A percentile compares a stretch with the other conserved stretches of the same genome.
These are phyloP conservation scores for Cryptosporidium parvum DNA, from an alignment of 169 alveolate species.

Conservation along the genomic window DNA sequence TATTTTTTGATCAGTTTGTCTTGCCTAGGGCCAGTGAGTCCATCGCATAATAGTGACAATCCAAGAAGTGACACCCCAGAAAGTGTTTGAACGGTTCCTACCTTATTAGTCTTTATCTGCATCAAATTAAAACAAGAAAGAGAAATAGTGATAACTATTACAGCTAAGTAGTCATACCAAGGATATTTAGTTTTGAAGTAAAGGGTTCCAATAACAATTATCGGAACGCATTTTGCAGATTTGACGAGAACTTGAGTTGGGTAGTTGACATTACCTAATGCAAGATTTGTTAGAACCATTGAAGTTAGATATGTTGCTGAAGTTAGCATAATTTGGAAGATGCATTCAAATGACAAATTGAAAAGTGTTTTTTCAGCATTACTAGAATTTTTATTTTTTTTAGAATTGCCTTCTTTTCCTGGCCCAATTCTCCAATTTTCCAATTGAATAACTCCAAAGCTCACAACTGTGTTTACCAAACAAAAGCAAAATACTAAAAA, in stretches of 20 bases:
- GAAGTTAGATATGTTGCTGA: conserved; percentile 86
- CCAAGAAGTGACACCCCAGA: conserved; percentile 86
- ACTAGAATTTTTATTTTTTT: not conserved
- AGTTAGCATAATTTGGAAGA: conserved; percentile 79
- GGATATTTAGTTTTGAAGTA: conserved; percentile 89
- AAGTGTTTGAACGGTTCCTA: conserved; percentile 79
- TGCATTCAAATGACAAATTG: conserved; percentile 18
- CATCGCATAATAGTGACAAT: conserved; percentile 89
- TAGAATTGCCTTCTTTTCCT: not conserved
- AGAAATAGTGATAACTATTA: conserved; percentile 86
- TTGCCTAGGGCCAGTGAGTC: conserved; percentile 92
- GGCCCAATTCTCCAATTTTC: not conserved
- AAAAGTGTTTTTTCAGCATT: not conserved
- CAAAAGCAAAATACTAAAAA: conserved; percentile 71
- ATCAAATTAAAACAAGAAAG: conserved; percentile 85
- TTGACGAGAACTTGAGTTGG: conserved; percentile 92
- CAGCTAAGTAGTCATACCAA: conserved; percentile 89
- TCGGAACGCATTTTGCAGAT: conserved; percentile 92
- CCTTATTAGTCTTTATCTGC: conserved; percentile 77
- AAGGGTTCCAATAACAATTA: conserved; percentile 88
- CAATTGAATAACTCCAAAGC: conserved; percentile 26
- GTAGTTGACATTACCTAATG: conserved; percentile 87
- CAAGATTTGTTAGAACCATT: conserved; percentile 86
- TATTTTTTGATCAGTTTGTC: conserved; percentile 85
- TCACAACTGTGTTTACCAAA: conserved; percentile 64